phyloP scores from a whole-genome alignment of 305 asterid genomes.

The Galium porrigens region DNA sequence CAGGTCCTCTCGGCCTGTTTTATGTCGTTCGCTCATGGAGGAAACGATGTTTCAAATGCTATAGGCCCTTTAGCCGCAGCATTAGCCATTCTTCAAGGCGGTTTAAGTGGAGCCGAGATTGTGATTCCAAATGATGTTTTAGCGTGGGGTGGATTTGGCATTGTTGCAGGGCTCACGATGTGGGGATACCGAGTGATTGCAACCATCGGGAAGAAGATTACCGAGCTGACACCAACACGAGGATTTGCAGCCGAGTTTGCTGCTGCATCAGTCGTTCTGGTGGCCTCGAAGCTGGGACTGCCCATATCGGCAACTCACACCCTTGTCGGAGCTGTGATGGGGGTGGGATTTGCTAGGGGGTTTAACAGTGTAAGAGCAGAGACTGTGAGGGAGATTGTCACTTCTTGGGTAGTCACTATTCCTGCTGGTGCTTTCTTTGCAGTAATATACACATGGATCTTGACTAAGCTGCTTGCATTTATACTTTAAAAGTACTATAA shows the following conservation, averaged over 20 bases:
- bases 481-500: conserved; percentile 18
- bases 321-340: conserved; percentile 91
- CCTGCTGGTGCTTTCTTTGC: conserved; percentile 73
- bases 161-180: conserved; percentile 79
- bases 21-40: conserved; percentile 96
- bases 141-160: conserved; percentile 99
- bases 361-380: conserved; percentile 78
- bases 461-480: conserved; percentile 47
- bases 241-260: conserved; percentile 95
- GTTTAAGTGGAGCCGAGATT: conserved; percentile 41
- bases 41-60: conserved; percentile 87
- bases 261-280: conserved; percentile 76
- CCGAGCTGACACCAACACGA: conserved; percentile 77
- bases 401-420: conserved; percentile 77
- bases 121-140: conserved; percentile 71
- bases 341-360: conserved; percentile 86
- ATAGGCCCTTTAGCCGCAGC: conserved; percentile 90
- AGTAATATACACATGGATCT: conserved; percentile 65
- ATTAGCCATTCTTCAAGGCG: conserved; percentile 66
- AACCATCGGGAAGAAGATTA: conserved; percentile 81
- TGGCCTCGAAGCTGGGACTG: conserved; percentile 70
- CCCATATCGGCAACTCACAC: conserved; percentile 94
- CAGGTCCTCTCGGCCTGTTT: conserved; percentile 82
- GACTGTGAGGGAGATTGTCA: conserved; percentile 73
- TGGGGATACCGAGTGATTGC: conserved; percentile 86